Percentiles rank a stretch among this genome's conserved stretches.
phyloP scores from a whole-genome alignment of 169 alveolate genomes.

The Plasmodium knowlesi region DNA sequence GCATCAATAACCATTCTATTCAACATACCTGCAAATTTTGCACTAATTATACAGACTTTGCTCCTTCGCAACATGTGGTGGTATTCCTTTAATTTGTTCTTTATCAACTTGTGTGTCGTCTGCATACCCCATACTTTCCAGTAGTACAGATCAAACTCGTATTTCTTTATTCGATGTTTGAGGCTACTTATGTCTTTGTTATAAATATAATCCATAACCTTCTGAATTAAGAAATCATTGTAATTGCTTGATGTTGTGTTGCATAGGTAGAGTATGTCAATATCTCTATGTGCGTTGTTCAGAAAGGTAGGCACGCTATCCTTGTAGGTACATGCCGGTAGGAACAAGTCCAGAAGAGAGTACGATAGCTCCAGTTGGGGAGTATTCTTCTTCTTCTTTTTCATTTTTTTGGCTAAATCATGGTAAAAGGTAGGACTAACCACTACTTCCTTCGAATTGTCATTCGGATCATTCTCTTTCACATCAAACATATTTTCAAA shows the following conservation, averaged over 20 bases:
- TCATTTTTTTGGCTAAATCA: conserved; percentile 5
- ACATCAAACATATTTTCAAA: background rate
- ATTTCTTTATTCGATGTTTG: conserved; percentile 26
- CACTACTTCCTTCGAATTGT: background rate
- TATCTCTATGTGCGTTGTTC: conserved; percentile 20
- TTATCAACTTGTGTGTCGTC: conserved; percentile 66
- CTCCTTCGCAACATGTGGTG: conserved; percentile 19
- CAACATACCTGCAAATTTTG: conserved; percentile 69
- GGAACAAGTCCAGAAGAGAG: conserved; percentile 35
- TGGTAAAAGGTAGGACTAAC: conserved; percentile 34
- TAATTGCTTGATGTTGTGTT: conserved; percentile 57
- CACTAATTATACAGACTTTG: conserved; percentile 63
- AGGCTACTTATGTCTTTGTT: conserved; percentile 24
- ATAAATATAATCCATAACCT: conserved; percentile 64
- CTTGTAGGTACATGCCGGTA: conserved; percentile 29
- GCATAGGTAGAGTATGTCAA: conserved; percentile 44
- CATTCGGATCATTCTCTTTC: background rate
- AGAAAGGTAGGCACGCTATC: background rate
- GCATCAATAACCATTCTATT: conserved; percentile 64
- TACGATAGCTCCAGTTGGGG: conserved; percentile 7
- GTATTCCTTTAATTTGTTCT: conserved; percentile 53
- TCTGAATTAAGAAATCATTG: conserved; percentile 56
- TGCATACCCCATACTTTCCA: conserved; percentile 76
- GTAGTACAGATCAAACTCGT: conserved; percentile 41
- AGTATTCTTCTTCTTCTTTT: background rate